Conservation (phyloP, 306 rosid species). For the Calophaca sinica region DNA sequence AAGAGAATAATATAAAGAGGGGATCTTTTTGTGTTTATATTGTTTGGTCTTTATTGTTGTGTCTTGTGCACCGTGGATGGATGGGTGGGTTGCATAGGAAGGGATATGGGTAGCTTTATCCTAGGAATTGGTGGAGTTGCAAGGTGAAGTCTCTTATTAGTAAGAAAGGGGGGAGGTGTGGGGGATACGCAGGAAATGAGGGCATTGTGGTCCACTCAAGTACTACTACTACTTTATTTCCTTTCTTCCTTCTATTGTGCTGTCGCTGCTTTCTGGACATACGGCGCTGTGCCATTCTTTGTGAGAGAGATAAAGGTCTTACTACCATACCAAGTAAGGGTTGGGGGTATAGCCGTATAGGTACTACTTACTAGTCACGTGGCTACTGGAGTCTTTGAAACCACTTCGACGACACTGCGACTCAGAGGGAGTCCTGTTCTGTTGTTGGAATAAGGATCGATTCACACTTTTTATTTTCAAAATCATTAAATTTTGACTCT, state of each 20-base stretch:
- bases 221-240: no score
- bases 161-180: not conserved
- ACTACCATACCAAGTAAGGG: no score
- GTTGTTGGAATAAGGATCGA: no score
- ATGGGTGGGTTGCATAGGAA: not conserved
- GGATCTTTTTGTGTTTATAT: no score
- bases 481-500: no score
- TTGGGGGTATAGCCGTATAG: no score
- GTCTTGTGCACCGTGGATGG: not conserved
- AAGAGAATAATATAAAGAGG: no score
- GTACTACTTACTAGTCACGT: constrained; percentile 1
- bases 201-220: not conserved
- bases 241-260: not conserved
- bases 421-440: not conserved
- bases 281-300: constrained; percentile 44
- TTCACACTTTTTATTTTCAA: no score
- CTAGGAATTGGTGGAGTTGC: constrained; percentile 3
- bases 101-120: not conserved
- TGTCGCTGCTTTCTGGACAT: constrained; percentile 17
- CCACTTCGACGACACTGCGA: not conserved
- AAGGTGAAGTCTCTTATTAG: not conserved
- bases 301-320: not conserved
- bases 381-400: not conserved
- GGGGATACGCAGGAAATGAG: constrained; percentile 17
- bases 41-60: not conserved